A percentile compares a stretch with the other conserved stretches of the same genome.
phyloP scores from a whole-genome alignment of 257 asterid species.

The Solanum corneliomulleri region DNA sequence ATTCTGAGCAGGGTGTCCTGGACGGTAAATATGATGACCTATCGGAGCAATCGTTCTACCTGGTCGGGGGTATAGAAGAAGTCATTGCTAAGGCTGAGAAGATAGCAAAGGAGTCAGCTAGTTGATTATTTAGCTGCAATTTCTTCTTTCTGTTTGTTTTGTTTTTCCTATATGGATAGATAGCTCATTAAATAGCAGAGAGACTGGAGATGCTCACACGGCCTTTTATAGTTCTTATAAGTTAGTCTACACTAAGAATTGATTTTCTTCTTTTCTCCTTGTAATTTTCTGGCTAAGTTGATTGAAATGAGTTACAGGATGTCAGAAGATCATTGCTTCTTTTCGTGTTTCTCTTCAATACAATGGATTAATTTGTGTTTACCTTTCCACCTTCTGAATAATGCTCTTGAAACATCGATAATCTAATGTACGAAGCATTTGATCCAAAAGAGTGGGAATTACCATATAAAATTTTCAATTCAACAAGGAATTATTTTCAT shows the following conservation, averaged over 20 bases:
- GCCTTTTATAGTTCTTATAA: neutral
- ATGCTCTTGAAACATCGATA: neutral
- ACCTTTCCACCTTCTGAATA: neutral
- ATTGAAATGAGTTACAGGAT: neutral
- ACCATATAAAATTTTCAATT: neutral
- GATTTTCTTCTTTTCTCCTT: neutral
- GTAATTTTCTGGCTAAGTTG: neutral
- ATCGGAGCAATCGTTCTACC: slow-evolving; percentile 80
- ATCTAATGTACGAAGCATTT: neutral
- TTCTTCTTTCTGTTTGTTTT: neutral
- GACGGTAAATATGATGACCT: slow-evolving; percentile 90
- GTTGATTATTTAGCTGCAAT: neutral
- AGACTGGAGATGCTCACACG: neutral
- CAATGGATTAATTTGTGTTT: neutral
- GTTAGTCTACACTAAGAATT: neutral
- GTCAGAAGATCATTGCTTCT: neutral
- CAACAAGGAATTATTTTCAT: neutral
- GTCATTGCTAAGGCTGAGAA: slow-evolving; percentile 70
- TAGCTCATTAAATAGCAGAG: neutral
- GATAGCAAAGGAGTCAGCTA: slow-evolving; percentile 53
- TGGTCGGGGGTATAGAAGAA: slow-evolving; percentile 98
- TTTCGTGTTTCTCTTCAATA: neutral
- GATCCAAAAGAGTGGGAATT: neutral
- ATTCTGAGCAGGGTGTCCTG: slow-evolving; percentile 60
- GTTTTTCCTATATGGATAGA: neutral